These are phyloP conservation scores for Hymenoscyphus fraxineus DNA, from an alignment of 2,329 filamentous ascomycete genomes.

Conservation along the genomic window DNA sequence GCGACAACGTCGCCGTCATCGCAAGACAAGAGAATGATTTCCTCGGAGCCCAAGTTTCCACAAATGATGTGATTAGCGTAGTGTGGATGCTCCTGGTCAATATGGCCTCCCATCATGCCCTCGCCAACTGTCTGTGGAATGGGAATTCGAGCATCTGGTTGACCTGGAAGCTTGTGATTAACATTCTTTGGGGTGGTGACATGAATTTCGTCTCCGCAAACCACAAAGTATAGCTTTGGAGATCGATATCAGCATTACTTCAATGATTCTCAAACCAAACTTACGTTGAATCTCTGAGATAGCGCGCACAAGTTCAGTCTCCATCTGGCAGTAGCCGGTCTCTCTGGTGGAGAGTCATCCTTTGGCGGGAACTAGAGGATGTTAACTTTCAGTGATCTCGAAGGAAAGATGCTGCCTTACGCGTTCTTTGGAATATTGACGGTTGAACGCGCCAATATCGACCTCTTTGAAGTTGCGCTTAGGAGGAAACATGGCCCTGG, in stretches of 20 bases:
- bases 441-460: slow-evolving; percentile 17
- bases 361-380: slow-evolving; percentile 5
- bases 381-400: background rate
- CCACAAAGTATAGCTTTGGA: slow-evolving; percentile 56
- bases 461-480: slow-evolving; percentile 13
- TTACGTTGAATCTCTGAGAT: slow-evolving; percentile 54
- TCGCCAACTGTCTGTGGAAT: slow-evolving; percentile 40
- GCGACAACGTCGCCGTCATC: slow-evolving; percentile 74
- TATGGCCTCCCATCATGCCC: slow-evolving; percentile 47
- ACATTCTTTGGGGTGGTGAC: slow-evolving; percentile 50
- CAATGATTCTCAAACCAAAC: slow-evolving; percentile 16
- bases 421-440: slow-evolving; percentile 13
- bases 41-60: slow-evolving; percentile 64
- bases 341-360: background rate
- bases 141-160: slow-evolving; percentile 49
- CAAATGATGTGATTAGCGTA: slow-evolving; percentile 65
- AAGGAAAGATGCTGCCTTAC: slow-evolving; percentile 9
- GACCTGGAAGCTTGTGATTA: slow-evolving; percentile 45
- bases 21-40: slow-evolving; percentile 63
- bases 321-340: slow-evolving; percentile 28
- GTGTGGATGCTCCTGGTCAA: slow-evolving; percentile 53
- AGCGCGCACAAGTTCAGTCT: slow-evolving; percentile 56
- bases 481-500: background rate
- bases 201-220: slow-evolving; percentile 54
- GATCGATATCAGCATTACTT: slow-evolving; percentile 5